Evolutionary conservation across 2,329 filamentous ascomycete genomes (phyloP).

Genomic region (Pseudocercospora vitis): DNA sequence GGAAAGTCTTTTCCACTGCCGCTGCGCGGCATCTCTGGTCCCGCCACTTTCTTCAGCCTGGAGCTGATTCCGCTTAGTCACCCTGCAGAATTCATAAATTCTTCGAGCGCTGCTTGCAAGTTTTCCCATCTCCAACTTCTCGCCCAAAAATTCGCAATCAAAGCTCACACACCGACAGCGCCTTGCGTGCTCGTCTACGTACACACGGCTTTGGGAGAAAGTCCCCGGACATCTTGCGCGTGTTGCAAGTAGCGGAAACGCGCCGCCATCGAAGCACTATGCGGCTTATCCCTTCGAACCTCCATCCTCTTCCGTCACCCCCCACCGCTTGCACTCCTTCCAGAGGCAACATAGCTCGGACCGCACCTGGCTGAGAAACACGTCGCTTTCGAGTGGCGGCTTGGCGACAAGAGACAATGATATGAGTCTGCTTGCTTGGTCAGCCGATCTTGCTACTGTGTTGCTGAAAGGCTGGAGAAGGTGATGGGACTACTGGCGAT

Average conservation of each 20-base stretch:
- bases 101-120: conserved; percentile 19
- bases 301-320: conserved; percentile 50
- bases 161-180: conserved; percentile 86
- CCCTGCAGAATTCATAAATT: conserved; percentile 49
- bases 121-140: conserved; percentile 67
- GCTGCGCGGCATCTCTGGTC: not conserved
- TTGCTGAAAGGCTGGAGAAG: conserved; percentile 38
- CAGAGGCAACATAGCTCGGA: conserved; percentile 38
- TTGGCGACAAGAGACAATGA: conserved; percentile 66
- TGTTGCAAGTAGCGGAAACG: conserved; percentile 79
- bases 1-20: no score
- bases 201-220: conserved; percentile 94
- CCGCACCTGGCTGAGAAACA: conserved; percentile 46
- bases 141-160: conserved; percentile 99
- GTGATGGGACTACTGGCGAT: conserved; percentile 37
- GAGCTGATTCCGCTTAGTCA: not conserved
- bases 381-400: conserved; percentile 39
- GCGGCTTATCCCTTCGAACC: conserved; percentile 74
- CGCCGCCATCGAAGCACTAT: conserved; percentile 95
- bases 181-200: conserved; percentile 43
- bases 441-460: conserved; percentile 38
- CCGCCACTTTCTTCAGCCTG: conserved; percentile 6
- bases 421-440: conserved; percentile 72
- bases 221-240: conserved; percentile 88
- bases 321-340: conserved; percentile 55